Conservation (phyloP, 2,329 filamentous ascomycete species). For the Fusarium odoratissimum region DNA sequence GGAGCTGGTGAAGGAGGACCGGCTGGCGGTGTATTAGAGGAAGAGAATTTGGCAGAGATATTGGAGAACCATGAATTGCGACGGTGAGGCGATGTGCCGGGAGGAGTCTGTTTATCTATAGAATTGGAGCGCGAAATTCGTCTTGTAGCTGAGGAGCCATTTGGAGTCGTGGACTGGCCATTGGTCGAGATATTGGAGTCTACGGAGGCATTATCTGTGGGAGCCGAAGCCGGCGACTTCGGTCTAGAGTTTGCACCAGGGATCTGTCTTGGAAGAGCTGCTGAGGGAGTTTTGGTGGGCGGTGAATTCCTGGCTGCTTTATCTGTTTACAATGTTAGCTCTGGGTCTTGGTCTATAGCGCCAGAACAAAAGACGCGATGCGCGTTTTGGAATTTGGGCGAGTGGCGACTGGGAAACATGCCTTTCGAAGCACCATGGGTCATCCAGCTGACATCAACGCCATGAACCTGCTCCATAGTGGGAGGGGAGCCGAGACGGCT, state of each 20-base stretch:
- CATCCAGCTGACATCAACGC: constrained; percentile 92
- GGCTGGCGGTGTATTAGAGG: constrained; percentile 53
- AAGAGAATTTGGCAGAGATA: constrained; percentile 91
- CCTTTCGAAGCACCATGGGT: constrained; percentile 84
- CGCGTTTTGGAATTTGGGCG: constrained; percentile 24
- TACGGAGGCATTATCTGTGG: constrained; percentile 32
- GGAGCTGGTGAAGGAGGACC: constrained; percentile 48
- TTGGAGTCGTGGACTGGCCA: constrained; percentile 41
- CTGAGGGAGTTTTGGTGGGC: constrained; percentile 40
- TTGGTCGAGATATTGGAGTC: constrained; percentile 34
- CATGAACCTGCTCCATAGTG: constrained; percentile 82
- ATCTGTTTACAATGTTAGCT: constrained; percentile 40
- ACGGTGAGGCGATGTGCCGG: constrained; percentile 57
- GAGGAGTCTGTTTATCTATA: constrained; percentile 49
- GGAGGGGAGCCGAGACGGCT: constrained; percentile 25
- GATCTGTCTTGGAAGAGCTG: constrained; percentile 50
- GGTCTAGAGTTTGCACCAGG: constrained; percentile 45
- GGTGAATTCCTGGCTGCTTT: constrained; percentile 48
- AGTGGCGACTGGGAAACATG: constrained; percentile 57
- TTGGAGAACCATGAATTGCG: constrained; percentile 93
- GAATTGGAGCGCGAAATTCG: constrained; percentile 51
- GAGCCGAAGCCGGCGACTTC: constrained; percentile 45
- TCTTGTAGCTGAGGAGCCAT: constrained; percentile 39
- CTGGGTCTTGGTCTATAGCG: background rate
- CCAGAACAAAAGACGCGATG: constrained; percentile 9